Conservation (phyloP, 805 yeast genomes). For the Kodamaea sagamina region DNA sequence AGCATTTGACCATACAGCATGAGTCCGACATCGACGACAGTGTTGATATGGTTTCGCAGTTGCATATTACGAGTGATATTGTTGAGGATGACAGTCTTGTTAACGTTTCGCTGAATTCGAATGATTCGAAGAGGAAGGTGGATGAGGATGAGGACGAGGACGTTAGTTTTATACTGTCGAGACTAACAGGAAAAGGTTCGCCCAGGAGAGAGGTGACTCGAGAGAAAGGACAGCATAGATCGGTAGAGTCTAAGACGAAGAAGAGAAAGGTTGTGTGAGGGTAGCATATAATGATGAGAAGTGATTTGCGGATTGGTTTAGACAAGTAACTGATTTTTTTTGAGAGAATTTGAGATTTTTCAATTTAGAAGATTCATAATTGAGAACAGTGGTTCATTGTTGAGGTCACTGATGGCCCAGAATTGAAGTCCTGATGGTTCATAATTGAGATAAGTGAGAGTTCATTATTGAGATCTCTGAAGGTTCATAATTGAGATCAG, state of each 20-base stretch:
- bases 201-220: neutral
- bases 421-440: too few relatives aligned
- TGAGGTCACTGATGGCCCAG: too few relatives aligned
- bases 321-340: too few relatives aligned
- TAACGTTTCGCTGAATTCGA: neutral
- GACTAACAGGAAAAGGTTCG: neutral
- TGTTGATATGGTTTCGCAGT: conserved; percentile 18
- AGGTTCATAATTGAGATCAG: too few relatives aligned
- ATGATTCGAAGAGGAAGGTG: neutral
- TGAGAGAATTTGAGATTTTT: too few relatives aligned
- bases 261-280: conserved; percentile 7
- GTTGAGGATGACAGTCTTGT: conserved; percentile 5
- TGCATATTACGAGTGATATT: conserved; percentile 13
- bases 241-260: conserved; percentile 1
- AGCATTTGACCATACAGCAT: conserved; percentile 20
- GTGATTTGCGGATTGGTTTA: too few relatives aligned
- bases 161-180: neutral
- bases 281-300: too few relatives aligned
- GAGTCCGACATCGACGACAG: conserved; percentile 20
- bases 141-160: neutral
- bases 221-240: neutral
- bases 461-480: too few relatives aligned
- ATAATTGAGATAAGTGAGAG: too few relatives aligned
- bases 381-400: too few relatives aligned
- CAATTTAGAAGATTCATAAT: too few relatives aligned